Conservation (phyloP, 73 alveolate species). For the Durusdinium trenchii region DNA sequence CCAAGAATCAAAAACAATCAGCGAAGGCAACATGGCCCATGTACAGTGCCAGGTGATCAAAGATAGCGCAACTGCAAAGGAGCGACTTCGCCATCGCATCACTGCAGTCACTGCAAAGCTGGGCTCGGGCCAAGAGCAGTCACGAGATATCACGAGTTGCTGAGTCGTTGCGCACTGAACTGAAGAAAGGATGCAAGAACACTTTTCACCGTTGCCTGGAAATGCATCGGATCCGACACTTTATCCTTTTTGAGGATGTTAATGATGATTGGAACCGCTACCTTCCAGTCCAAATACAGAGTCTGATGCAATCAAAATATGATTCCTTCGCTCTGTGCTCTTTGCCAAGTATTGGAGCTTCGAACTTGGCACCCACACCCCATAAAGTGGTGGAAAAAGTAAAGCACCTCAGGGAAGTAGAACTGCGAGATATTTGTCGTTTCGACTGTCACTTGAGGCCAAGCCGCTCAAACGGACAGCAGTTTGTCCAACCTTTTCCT, state of each 20-base stretch:
- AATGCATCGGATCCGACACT: constrained; percentile 92
- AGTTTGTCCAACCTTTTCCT: too few species aligned
- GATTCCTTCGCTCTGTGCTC: neutral
- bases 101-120: neutral
- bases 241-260: constrained; percentile 84
- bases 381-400: constrained; percentile 89
- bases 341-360: neutral
- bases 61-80: neutral
- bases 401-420: constrained; percentile 41
- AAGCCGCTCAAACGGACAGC: too few species aligned
- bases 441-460: too few species aligned
- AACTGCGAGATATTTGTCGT: too few species aligned
- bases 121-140: neutral
- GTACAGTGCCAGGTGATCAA: neutral
- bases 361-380: neutral
- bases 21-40: constrained; percentile 88
- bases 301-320: neutral
- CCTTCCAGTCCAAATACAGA: neutral
- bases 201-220: constrained; percentile 30
- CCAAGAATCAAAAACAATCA: constrained; percentile 67
- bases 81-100: constrained; percentile 20
- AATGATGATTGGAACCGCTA: constrained; percentile 86
- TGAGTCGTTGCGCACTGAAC: neutral
- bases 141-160: neutral
- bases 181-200: neutral